Percentiles rank a stretch among this genome's conserved stretches.
phyloP scores from a whole-genome alignment of 768 basidiomycete species.

The Russula olivacea region DNA sequence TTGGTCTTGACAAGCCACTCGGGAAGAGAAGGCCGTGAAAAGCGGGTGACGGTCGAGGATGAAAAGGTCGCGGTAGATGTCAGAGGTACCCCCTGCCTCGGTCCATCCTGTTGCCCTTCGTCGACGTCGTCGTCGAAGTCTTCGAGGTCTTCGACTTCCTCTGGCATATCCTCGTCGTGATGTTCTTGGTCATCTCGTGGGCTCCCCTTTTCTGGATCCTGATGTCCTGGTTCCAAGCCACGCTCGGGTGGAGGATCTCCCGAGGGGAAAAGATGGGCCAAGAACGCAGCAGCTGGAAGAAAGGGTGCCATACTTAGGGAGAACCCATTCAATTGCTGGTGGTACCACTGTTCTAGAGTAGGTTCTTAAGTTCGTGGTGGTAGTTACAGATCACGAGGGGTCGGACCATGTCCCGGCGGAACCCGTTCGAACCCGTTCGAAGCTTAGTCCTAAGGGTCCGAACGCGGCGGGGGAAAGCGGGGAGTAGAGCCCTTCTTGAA shows the following conservation, averaged over 20 bases:
- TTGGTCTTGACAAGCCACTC: conserved; percentile 22
- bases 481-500: too few relatives aligned
- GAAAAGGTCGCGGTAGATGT: not conserved
- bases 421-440: too few relatives aligned
- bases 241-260: not conserved
- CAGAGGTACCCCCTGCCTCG: conserved; percentile 3
- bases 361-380: not conserved
- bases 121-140: conserved; percentile 1
- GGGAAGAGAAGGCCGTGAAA: conserved; percentile 14
- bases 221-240: not conserved
- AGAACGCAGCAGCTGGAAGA: not conserved
- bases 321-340: not conserved
- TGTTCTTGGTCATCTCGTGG: not conserved
- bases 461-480: not conserved
- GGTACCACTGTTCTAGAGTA: not conserved
- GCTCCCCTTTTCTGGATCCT: conserved; percentile 3
- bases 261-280: not conserved
- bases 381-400: not conserved
- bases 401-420: too few relatives aligned
- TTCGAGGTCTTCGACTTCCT: not conserved
- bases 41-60: not conserved
- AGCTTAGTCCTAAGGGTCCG: too few relatives aligned
- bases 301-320: conserved; percentile 4
- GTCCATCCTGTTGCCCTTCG: not conserved
- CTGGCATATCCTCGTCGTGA: not conserved